These are phyloP conservation scores for Sarocladiaceae sp. DNA, from an alignment of 2,329 filamentous ascomycete species.

Conservation along the genomic window DNA sequence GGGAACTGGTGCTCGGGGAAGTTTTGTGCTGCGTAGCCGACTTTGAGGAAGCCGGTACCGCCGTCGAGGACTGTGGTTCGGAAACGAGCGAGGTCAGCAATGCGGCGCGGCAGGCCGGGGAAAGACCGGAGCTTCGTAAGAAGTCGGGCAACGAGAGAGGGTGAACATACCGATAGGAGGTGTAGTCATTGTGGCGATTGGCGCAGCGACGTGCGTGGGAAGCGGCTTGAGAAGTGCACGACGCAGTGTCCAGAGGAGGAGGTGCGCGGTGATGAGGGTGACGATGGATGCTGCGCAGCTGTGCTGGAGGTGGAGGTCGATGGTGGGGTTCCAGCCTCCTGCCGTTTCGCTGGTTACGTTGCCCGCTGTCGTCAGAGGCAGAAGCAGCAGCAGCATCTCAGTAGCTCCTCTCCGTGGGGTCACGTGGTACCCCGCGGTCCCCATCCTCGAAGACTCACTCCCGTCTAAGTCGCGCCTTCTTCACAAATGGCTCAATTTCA, in stretches of 20 bases:
- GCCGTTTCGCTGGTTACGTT: constrained; percentile 19
- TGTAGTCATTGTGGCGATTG: constrained; percentile 41
- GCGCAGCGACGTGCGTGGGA: background rate
- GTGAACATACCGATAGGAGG: constrained; percentile 49
- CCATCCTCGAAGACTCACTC: background rate
- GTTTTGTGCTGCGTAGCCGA: constrained; percentile 98
- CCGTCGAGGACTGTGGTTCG: constrained; percentile 93
- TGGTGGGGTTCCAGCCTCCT: constrained; percentile 29
- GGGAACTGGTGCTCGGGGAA: constrained; percentile 99
- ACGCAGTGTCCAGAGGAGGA: background rate
- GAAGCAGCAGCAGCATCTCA: constrained; percentile 9
- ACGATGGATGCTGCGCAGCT: constrained; percentile 10
- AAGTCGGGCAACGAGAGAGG: constrained; percentile 9
- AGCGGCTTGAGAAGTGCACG: background rate
- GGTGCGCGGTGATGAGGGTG: constrained; percentile 9
- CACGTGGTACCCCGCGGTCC: constrained; percentile 35
- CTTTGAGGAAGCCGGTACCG: constrained; percentile 99
- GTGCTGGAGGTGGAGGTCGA: constrained; percentile 17
- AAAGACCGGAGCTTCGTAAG: constrained; percentile 1
- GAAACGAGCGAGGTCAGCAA: constrained; percentile 18
- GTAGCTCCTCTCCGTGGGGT: constrained; percentile 17
- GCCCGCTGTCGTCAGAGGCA: constrained; percentile 31
- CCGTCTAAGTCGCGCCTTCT: background rate
- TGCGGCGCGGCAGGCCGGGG: constrained; percentile 13
- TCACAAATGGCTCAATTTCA: background rate